Evolutionary conservation across 2,329 filamentous ascomycete genomes (phyloP), one percentile per base, ranked within the genome.

Genomic region (Aspergillus sp.): DNA sequence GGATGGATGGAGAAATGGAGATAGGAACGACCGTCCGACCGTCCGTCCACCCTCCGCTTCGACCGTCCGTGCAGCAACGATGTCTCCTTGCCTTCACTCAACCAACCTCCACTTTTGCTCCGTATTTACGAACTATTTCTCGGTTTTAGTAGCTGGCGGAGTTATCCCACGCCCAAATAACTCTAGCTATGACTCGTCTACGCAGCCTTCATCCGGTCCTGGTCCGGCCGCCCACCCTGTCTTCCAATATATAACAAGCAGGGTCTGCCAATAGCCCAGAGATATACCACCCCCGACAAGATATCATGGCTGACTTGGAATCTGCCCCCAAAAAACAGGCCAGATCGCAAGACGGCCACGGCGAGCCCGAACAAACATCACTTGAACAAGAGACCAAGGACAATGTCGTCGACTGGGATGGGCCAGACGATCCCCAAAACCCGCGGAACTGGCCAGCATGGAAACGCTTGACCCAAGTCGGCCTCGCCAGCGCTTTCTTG

Each of bases 381-480:
- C 21, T 23, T n/a, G 8, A 49, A 37, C 31, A 6, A 41, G 49
- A 12, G 21, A 43, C 37, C 4, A 43, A 52, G 31, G 25, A 19
- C 31, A 52, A 41, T 33, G 49, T 60, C 6, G 59, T 76, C 53
- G 75, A 75, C 49, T 78, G 74, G 67, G 60, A 69, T 58, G 66
- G 65, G 17, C 57, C 57, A 33, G 55, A 67, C 35, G 67, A 69
- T 48, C 59, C 64, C 15, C 35, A 56, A 37, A 71, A 72, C 52
- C 70, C 70, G 11, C 55, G 33, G 43, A 73, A 72, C 61, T 73
- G 70, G 70, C 51, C 64, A 53, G 19, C 55, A 41, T 60, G 55
- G 37, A 68, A 63, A 51, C 58, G 62, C 23, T 59, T 62, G 63
- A 62, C 51, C n/a, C 66, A 69, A 59, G 61, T 72, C n/a, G 52